A percentile compares a stretch with the other conserved stretches of the same genome.
These are phyloP conservation scores for Cryptococcus sp. DNA, from an alignment of 1,284 basidiomycete genomes.

Conservation along the genomic window DNA sequence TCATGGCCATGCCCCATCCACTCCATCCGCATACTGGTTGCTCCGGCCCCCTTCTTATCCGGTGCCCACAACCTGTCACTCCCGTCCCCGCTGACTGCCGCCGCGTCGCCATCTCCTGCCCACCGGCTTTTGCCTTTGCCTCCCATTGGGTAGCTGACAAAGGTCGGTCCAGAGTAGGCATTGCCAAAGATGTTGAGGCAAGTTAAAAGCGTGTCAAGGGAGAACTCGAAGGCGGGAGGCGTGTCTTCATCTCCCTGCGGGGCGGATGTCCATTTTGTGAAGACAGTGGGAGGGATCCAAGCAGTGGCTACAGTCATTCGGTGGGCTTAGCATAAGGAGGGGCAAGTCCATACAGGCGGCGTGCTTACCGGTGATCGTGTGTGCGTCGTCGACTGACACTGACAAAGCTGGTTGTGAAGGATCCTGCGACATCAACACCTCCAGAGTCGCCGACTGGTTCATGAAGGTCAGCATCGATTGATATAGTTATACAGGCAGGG, in stretches of 20 bases:
- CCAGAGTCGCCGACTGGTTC: background rate
- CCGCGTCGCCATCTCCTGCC: slow-evolving; percentile 52
- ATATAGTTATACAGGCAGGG: background rate
- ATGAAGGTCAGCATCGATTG: background rate
- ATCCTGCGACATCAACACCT: slow-evolving; percentile 54
- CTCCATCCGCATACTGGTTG: slow-evolving; percentile 76
- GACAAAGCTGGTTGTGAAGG: slow-evolving; percentile 53
- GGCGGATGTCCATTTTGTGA: slow-evolving; percentile 68
- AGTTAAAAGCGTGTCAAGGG: slow-evolving; percentile 75
- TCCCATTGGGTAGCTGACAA: background rate
- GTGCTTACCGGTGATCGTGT: background rate
- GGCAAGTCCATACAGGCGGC: background rate
- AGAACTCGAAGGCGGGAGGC: slow-evolving; percentile 65
- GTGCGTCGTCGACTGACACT: background rate
- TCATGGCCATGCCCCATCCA: slow-evolving; percentile 78
- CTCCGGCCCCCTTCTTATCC: slow-evolving; percentile 21
- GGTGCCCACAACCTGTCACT: slow-evolving; percentile 10
- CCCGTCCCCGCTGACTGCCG: slow-evolving; percentile 35
- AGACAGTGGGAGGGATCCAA: slow-evolving; percentile 74
- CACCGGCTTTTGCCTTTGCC: slow-evolving; percentile 28
- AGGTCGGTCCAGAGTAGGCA: slow-evolving; percentile 50
- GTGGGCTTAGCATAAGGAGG: background rate
- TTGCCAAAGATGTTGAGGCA: slow-evolving; percentile 91
- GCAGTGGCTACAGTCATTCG: slow-evolving; percentile 62
- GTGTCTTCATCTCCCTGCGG: slow-evolving; percentile 45